Percentiles rank a stretch among this genome's conserved stretches.
Conservation (phyloP, 2,329 filamentous ascomycete genomes). For the Corinectria fuckeliana region DNA sequence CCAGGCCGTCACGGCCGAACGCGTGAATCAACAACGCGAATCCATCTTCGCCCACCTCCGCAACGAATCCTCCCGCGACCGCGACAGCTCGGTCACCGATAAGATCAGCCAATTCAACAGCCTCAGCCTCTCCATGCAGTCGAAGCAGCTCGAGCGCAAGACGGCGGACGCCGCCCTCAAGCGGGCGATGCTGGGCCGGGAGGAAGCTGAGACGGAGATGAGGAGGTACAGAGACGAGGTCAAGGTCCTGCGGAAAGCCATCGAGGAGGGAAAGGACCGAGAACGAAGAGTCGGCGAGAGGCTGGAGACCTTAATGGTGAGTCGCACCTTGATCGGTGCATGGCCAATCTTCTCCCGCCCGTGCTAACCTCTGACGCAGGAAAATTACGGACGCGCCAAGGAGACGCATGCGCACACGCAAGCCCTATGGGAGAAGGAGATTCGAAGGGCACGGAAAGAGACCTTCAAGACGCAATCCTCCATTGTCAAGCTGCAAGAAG, state of each 20-base stretch:
- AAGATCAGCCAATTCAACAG: constrained; percentile 77
- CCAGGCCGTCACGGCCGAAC: constrained; percentile 67
- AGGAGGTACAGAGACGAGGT: constrained; percentile 68
- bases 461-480: constrained; percentile 76
- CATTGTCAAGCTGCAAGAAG: constrained; percentile 75
- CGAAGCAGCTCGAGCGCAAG: constrained; percentile 68
- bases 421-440: constrained; percentile 76
- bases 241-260: constrained; percentile 59
- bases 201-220: constrained; percentile 75
- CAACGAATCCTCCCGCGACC: constrained; percentile 42
- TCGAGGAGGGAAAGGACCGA: constrained; percentile 70
- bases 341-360: not conserved
- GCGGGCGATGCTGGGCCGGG: constrained; percentile 70
- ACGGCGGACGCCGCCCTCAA: constrained; percentile 70
- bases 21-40: constrained; percentile 59
- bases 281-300: constrained; percentile 72
- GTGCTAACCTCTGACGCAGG: constrained; percentile 56
- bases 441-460: constrained; percentile 72
- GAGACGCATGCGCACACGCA: constrained; percentile 72
- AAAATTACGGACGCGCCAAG: constrained; percentile 73
- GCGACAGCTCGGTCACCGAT: constrained; percentile 68
- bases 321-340: not conserved
- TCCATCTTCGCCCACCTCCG: constrained; percentile 46
- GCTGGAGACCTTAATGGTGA: constrained; percentile 72
- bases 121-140: constrained; percentile 66